phyloP scores from a whole-genome alignment of 352 stramenopile genomes.

The Phytophthora podocarpi region DNA sequence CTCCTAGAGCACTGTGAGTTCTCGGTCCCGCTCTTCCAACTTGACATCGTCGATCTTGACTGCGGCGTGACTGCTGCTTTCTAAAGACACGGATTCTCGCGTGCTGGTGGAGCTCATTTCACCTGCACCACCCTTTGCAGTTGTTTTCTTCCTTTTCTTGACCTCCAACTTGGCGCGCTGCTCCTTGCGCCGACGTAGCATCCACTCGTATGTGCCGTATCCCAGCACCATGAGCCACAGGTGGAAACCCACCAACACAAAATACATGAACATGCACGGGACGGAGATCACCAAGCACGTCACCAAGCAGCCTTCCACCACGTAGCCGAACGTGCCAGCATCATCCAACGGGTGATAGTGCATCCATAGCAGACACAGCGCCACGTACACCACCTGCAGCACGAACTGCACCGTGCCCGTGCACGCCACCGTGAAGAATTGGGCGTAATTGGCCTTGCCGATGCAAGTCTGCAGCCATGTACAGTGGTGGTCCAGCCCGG shows the following conservation, averaged over 20 bases:
- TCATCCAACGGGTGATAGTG: conserved; percentile 32
- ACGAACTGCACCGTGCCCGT: conserved; percentile 73
- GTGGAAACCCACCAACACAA: conserved; percentile 83
- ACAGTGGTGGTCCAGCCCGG: conserved; percentile 87
- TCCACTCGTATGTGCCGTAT: conserved; percentile 90
- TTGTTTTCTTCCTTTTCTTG: conserved; percentile 35
- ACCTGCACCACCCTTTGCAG: conserved; percentile 6
- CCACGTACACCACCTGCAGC: conserved; percentile 58
- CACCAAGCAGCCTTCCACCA: conserved; percentile 55
- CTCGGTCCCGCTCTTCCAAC: conserved; percentile 28
- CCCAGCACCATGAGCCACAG: conserved; percentile 78
- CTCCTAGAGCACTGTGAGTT: conserved; percentile 34
- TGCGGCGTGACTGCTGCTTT: conserved; percentile 22
- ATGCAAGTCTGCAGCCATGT: conserved; percentile 90
- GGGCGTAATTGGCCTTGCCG: conserved; percentile 81
- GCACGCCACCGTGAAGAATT: conserved; percentile 86
- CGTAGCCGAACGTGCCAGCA: conserved; percentile 28
- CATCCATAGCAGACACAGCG: conserved; percentile 61
- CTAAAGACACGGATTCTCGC: conserved; percentile 31
- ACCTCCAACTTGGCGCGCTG: conserved; percentile 69
- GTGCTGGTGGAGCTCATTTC: conserved; percentile 26
- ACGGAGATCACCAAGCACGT: conserved; percentile 66
- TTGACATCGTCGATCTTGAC: conserved; percentile 23
- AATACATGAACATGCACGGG: conserved; percentile 88
- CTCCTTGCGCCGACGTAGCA: conserved; percentile 75